These are phyloP conservation scores for Rhizomucor pusillus DNA, from an alignment of 371 early-diverging fungal species.

Conservation along the genomic window DNA sequence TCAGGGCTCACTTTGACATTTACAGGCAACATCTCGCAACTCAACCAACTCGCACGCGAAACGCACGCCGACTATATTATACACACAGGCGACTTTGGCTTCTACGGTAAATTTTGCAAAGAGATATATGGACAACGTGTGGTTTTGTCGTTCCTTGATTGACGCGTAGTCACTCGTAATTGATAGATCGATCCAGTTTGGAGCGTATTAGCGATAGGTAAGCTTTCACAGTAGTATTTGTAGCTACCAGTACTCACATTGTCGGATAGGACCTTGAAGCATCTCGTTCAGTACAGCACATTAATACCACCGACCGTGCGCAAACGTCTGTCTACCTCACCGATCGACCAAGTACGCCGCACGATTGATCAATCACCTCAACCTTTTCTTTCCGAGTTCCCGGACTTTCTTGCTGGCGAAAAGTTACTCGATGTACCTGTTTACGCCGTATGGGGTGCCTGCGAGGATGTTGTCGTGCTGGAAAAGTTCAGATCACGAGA, in stretches of 20 bases:
- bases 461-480: slow-evolving; percentile 64
- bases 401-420: slow-evolving; percentile 44
- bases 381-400: slow-evolving; percentile 56
- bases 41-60: slow-evolving; percentile 61
- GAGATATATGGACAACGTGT: not conserved
- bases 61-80: slow-evolving; percentile 59
- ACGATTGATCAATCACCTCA: slow-evolving; percentile 47
- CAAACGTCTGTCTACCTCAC: slow-evolving; percentile 36
- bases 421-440: slow-evolving; percentile 58
- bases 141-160: slow-evolving; percentile 1
- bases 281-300: slow-evolving; percentile 62
- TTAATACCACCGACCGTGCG: slow-evolving; percentile 51
- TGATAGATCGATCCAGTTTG: slow-evolving; percentile 51
- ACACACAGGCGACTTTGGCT: slow-evolving; percentile 72
- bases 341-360: slow-evolving; percentile 45
- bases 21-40: slow-evolving; percentile 58
- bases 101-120: slow-evolving; percentile 46
- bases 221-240: slow-evolving; percentile 4
- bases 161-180: no score
- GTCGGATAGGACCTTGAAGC: slow-evolving; percentile 62
- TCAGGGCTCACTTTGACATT: not conserved
- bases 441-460: slow-evolving; percentile 68
- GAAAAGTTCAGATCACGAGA: slow-evolving; percentile 56
- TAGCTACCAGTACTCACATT: not conserved
- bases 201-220: slow-evolving; percentile 62